Conservation (phyloP, 805 yeast genomes). For the Sugiyamaella chiloensis region DNA sequence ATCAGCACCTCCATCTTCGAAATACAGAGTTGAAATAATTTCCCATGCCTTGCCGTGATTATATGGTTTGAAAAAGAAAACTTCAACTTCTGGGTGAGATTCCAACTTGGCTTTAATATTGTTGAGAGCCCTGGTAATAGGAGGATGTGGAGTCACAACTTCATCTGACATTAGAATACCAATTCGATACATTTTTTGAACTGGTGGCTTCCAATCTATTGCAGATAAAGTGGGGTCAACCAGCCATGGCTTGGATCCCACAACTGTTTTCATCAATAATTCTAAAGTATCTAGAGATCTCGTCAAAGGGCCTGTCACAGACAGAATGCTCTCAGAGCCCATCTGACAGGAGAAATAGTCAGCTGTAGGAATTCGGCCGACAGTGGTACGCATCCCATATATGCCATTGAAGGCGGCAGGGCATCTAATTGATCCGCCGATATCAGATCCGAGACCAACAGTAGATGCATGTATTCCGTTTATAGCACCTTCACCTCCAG, state of each 20-base stretch:
- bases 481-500: conserved; percentile 56
- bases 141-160: conserved; percentile 48
- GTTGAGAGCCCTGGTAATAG: conserved; percentile 45
- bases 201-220: conserved; percentile 45
- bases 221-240: conserved; percentile 49
- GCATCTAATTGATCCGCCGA: conserved; percentile 51
- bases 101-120: conserved; percentile 27
- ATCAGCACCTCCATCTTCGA: conserved; percentile 14
- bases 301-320: conserved; percentile 50
- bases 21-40: conserved; percentile 2
- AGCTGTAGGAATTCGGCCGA: conserved; percentile 33
- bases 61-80: conserved; percentile 21
- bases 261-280: conserved; percentile 38
- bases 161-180: conserved; percentile 38
- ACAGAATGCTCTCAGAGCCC: conserved; percentile 39
- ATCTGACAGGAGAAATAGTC: conserved; percentile 30
- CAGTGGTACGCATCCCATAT: conserved; percentile 49
- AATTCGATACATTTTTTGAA: not conserved
- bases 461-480: conserved; percentile 43
- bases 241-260: conserved; percentile 44
- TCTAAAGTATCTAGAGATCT: conserved; percentile 40
- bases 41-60: not conserved
- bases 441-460: conserved; percentile 53
- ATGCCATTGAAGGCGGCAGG: conserved; percentile 46
- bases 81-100: conserved; percentile 22